Conservation (phyloP, 2,329 filamentous ascomycete species). For the Metarhizium anisopliae region DNA sequence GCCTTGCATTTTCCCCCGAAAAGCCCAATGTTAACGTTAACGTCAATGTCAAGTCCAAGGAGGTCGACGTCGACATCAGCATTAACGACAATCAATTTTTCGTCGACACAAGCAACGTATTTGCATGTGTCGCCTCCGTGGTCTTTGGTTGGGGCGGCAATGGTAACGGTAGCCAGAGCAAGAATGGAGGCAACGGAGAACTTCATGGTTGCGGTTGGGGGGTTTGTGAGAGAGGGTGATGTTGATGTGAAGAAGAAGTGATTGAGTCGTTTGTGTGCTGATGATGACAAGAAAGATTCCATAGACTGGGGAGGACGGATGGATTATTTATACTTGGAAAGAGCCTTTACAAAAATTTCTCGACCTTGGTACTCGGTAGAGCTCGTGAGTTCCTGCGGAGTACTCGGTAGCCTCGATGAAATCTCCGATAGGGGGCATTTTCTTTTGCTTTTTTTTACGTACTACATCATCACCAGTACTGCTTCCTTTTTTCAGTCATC, state of each 20-base stretch:
- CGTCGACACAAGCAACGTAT: not conserved
- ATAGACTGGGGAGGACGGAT: not conserved
- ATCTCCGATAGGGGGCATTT: not conserved
- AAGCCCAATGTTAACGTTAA: not conserved
- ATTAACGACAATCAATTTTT: not conserved
- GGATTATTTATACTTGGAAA: not conserved
- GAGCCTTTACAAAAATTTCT: not conserved
- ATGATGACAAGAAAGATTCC: not conserved
- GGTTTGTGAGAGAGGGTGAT: not conserved
- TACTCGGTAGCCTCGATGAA: not conserved
- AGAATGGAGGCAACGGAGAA: slow-evolving; percentile 3
- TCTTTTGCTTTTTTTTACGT: not conserved
- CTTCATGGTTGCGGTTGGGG: slow-evolving; percentile 2
- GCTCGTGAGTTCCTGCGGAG: not conserved
- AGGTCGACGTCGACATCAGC: not conserved
- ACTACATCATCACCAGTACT: not conserved
- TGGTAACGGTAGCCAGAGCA: slow-evolving; percentile 2
- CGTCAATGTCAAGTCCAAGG: not conserved
- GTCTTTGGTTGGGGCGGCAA: not conserved
- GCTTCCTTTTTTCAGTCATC: not conserved
- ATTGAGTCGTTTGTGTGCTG: not conserved
- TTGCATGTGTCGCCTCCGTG: not conserved
- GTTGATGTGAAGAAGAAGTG: not conserved
- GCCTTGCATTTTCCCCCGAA: not conserved
- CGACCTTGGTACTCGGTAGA: not conserved